Base-by-base conservation (phyloP, 208 protist genomes). In the Lotmaria passim region DNA sequence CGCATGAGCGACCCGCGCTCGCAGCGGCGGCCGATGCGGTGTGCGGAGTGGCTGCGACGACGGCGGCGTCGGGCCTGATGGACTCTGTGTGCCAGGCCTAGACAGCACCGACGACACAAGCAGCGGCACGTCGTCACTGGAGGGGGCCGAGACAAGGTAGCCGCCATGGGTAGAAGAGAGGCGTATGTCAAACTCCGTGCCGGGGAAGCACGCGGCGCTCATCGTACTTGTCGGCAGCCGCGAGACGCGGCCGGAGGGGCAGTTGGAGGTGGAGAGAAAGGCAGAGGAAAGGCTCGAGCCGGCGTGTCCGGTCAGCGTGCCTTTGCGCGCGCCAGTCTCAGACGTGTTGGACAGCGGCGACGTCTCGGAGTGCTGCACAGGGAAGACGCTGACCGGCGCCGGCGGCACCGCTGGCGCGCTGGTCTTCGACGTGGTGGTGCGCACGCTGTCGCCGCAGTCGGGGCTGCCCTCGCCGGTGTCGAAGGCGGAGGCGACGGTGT, bases 211-310 rank as follows among this genome's bases (percentile, higher is more conserved):
- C 17, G 53, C 26, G 0, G 51, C 41, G 57, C 46, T 67, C 44
- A 52, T 39, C 50, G 23, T 28, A 47, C 51, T 44, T 33, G 64
- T 66, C 30, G 48, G 33, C 24, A 60, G 14, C 51, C 26, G 50
- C 34, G 66, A 73, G 11, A 41, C 34, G 3, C 33, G 38, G 15
- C 51, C 62, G 15, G 52, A 62, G 23, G n/a, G 48, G 44, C 8
- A 56, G 60, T 61, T 66, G 5, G 74, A 69, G 36, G 30, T 69
- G 19, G 74, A 74, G 10, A 79, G 62, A 51, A 71, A 70, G 14
- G 59, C 67, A 11, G 74, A 74, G 31, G 60, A 73, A 30, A 52
- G 34, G 33, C 44, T 66, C 7, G 74, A 70, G 11, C 30, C 31
- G 6, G 17, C 38, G 8, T 24, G 19, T 26, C 34, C 44, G 24